Evolutionary conservation across 2,329 filamentous ascomycete genomes (phyloP), one percentile per base, ranked within the genome.

Genomic region (Didymella keratinophila): DNA sequence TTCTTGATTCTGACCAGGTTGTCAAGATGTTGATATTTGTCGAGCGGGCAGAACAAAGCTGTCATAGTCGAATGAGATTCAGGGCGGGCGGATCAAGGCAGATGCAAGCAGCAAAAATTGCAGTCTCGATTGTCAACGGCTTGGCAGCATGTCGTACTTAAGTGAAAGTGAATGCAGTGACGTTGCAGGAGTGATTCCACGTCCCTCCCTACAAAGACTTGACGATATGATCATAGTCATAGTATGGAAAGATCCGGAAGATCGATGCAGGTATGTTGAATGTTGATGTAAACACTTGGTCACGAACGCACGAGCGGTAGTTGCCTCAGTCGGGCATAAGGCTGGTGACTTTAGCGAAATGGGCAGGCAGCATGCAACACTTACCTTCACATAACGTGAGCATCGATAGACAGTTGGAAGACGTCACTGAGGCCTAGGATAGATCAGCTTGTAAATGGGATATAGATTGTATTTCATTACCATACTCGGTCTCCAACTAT

Each of bases 401-500:
- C 39, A 42, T 42, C 25, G 11, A 7, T 42, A 6, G 5, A 16
- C 21, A 42, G 20, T 23, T 42, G 21, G 11, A 4, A n/a, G 14
- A 42, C 39, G 39, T 64, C 64, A 66, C 64, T 43, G 42, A 47
- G 30, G 46, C 60, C 67, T 69, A 57, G 41, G 59, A 46, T 56
- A 32, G 39, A 69, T 69, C 65, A 69, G 67, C 67, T 51, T 59
- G 58, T 62, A 60, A 64, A 65, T 46, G 48, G 52, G 48, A 49
- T 55, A 53, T 47, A 67, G 55, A 67, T 68, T 69, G 60, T 62
- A 58, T 58, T 54, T 64, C 62, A 52, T 68, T 68, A 69, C 67
- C 67, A 65, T 64, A 61, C 55, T 52, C 39, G 30, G 42, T 44
- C 16, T 53, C 42, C 49, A 23, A 25, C 42, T 52, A 30, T 30